Evolutionary conservation across 1,284 basidiomycete species (phyloP).

Genomic region (Ceratobasidium sp.): DNA sequence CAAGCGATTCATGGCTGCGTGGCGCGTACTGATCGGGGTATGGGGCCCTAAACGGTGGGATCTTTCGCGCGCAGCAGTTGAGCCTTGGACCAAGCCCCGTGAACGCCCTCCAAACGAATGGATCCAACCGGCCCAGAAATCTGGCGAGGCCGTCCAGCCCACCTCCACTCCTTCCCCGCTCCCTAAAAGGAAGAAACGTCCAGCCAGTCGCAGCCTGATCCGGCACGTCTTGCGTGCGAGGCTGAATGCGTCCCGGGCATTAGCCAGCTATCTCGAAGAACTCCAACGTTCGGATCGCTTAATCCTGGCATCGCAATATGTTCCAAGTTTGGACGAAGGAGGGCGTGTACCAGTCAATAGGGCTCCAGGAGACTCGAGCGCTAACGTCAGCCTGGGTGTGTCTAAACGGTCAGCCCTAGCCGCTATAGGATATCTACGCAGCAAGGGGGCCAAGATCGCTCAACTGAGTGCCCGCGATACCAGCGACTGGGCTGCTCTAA

Average conservation of each 20-base stretch:
- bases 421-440: conserved; percentile 24
- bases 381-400: not conserved
- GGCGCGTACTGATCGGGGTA: conserved; percentile 89
- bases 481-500: conserved; percentile 40
- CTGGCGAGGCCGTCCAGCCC: conserved; percentile 51
- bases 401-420: conserved; percentile 14
- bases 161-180: conserved; percentile 51
- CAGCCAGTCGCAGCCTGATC: conserved; percentile 82
- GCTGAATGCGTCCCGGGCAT: conserved; percentile 76
- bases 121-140: conserved; percentile 64
- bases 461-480: conserved; percentile 30
- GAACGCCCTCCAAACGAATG: conserved; percentile 75
- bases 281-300: conserved; percentile 65
- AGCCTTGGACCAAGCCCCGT: conserved; percentile 75
- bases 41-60: conserved; percentile 88
- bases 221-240: conserved; percentile 86
- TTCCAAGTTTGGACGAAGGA: conserved; percentile 57
- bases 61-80: conserved; percentile 72
- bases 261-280: conserved; percentile 75
- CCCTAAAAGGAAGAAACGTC: conserved; percentile 58
- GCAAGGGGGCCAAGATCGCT: conserved; percentile 36
- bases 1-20: conserved; percentile 85
- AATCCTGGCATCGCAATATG: conserved; percentile 68
- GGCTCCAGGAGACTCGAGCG: not conserved
- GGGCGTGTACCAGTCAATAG: not conserved